phyloP scores from a whole-genome alignment of 2,329 filamentous ascomycete species.

The Calonectria fujianensis region DNA sequence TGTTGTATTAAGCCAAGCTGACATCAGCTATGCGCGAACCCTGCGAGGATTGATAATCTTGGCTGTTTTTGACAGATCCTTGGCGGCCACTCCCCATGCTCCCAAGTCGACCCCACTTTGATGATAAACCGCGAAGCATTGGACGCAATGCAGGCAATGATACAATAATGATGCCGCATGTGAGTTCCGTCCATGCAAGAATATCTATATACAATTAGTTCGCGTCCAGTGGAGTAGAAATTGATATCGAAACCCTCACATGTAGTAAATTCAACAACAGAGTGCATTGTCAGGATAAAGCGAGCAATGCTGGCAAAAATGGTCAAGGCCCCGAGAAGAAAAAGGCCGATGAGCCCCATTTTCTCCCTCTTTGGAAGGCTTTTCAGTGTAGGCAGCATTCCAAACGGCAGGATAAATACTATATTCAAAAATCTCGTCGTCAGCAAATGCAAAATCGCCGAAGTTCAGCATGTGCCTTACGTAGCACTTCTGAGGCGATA shows the following conservation, averaged over 20 bases:
- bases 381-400: constrained; percentile 17
- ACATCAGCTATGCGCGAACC: neutral
- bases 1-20: neutral
- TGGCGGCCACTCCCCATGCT: neutral
- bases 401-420: constrained; percentile 15
- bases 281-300: neutral
- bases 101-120: neutral
- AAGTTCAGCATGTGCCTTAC: neutral
- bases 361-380: constrained; percentile 1
- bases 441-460: neutral
- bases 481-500: neutral
- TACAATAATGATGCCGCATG: constrained; percentile 3
- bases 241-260: neutral
- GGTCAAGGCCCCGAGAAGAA: constrained; percentile 1
- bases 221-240: too few species aligned
- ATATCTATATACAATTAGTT: neutral
- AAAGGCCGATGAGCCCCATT: neutral
- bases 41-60: constrained; percentile 5
- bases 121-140: neutral
- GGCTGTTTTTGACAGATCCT: neutral
- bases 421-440: too few species aligned
- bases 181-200: constrained; percentile 14
- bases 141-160: constrained; percentile 19
- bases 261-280: neutral
- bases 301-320: constrained; percentile 21